Evolutionary conservation across 2,329 filamentous ascomycete species (phyloP).

Genomic region (Penicillium frequentans): DNA sequence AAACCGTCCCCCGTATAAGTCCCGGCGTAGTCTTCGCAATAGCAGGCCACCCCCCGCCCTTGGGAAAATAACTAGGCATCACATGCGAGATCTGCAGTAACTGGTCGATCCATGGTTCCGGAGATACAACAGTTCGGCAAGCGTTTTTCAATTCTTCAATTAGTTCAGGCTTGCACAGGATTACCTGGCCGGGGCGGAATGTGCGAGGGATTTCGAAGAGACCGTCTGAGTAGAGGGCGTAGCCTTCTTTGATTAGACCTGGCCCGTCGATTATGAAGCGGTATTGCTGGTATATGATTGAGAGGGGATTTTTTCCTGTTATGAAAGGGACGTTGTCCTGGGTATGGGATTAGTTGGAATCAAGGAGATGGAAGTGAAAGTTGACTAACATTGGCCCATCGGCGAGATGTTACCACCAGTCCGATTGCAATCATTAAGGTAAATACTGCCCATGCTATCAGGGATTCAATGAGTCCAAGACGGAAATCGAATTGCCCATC

Average conservation of each 20-base stretch:
- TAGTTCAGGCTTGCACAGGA: constrained; percentile 19
- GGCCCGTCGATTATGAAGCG: constrained; percentile 20
- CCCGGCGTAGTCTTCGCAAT: constrained; percentile 24
- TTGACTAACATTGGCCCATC: constrained; percentile 16
- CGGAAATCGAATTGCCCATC: background rate
- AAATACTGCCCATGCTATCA: background rate
- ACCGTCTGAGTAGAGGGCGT: constrained; percentile 11
- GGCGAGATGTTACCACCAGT: constrained; percentile 12
- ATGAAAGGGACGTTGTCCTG: constrained; percentile 13
- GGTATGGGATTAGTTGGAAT: background rate
- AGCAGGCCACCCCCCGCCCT: constrained; percentile 20
- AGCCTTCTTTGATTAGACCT: constrained; percentile 16
- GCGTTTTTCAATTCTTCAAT: constrained; percentile 20
- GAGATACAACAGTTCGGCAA: constrained; percentile 13
- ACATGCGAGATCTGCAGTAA: constrained; percentile 41
- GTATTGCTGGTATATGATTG: constrained; percentile 20
- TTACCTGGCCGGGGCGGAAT: constrained; percentile 20
- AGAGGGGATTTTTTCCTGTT: constrained; percentile 1
- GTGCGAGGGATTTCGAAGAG: constrained; percentile 25
- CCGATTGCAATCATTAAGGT: background rate
- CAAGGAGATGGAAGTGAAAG: background rate
- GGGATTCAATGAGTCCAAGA: background rate
- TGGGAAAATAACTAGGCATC: constrained; percentile 25
- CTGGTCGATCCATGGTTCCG: constrained; percentile 26
- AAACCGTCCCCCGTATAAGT: constrained; percentile 19